Evolutionary conservation across 192 early-diverging fungal genomes (phyloP), one percentile per base, ranked within the genome.

Genomic region (Entomortierella chlamydospora): DNA sequence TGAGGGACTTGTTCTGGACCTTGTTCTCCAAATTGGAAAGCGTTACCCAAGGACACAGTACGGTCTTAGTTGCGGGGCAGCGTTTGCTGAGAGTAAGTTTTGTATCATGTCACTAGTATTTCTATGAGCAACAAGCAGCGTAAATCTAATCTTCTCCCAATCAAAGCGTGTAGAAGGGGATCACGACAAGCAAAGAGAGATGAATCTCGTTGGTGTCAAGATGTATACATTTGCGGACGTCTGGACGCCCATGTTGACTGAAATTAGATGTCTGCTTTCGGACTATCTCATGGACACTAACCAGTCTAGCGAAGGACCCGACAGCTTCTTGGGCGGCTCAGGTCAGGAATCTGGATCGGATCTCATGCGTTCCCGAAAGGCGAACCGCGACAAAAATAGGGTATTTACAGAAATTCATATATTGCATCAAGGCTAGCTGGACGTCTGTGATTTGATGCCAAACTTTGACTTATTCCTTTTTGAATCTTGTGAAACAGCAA

Each of bases 11-110:
- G 73, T 83, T 92, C 13, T 90, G 92, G 82, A 93, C 92, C 0
- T 64, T 93, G 54, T 95, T 90, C 83, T 93, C 91, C 1, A 91
- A 93, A 57, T 61, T 95, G 15, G 91, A 92, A 61, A 87, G 91
- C 4, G 91, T 95, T 8, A 61, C 92, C 1, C 90, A 92, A 70
- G 92, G 92, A 52, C 92, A 95, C 55, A 85, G 90, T 41, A 90
- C 90, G 49, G 82, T 93, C n/a, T 80, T 91, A 43, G 83, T 90
- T 23, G 82, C 88, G n/a, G 87, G 90, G 10, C 76, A 84, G 43
- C 85, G 86, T n/a, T 67, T 88, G 12, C 63, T 83, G 65, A 71
- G 70, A 57, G 85, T 86, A 73, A 57, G 58, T 23, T 18, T 11
- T 43, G 17, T 17, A 0, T 7, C 17, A 50, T 23, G 26, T 10